Percentiles rank a stretch among this genome's conserved stretches.
These are phyloP conservation scores for Boletus nobilissimus DNA, from an alignment of 1,284 basidiomycete genomes.

Conservation along the genomic window DNA sequence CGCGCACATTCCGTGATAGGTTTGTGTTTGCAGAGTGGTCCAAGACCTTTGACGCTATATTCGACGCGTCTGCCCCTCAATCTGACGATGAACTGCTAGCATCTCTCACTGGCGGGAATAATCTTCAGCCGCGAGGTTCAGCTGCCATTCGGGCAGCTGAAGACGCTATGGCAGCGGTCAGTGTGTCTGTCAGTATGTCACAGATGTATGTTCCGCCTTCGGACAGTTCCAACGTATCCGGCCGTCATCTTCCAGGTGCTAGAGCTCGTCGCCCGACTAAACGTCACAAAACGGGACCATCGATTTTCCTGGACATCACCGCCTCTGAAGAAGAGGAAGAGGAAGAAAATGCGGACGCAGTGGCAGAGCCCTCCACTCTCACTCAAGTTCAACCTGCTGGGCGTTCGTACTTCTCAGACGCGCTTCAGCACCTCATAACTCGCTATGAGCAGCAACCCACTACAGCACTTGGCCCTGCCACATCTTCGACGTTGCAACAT, in stretches of 20 bases:
- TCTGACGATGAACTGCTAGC: background rate
- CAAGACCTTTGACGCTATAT: background rate
- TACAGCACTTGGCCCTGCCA: background rate
- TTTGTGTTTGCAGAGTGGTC: constrained; percentile 4
- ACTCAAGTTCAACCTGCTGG: background rate
- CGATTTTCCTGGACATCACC: background rate
- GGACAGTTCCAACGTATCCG: background rate
- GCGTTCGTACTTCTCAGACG: background rate
- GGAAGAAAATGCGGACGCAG: background rate
- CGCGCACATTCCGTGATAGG: background rate
- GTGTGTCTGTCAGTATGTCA: background rate
- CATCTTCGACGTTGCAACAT: background rate
- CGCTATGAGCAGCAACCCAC: background rate
- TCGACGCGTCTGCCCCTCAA: background rate
- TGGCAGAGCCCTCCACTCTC: background rate
- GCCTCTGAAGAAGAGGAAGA: background rate
- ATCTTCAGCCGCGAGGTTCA: background rate
- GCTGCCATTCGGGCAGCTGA: background rate
- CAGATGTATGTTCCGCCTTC: background rate
- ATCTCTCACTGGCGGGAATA: background rate
- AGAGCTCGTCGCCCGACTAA: background rate
- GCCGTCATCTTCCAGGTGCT: background rate
- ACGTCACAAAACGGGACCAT: background rate
- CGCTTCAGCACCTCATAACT: background rate
- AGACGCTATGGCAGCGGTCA: background rate